Evolutionary conservation across 139 green algal species (phyloP).

Genomic region (Tetratostichococcus sp.): DNA sequence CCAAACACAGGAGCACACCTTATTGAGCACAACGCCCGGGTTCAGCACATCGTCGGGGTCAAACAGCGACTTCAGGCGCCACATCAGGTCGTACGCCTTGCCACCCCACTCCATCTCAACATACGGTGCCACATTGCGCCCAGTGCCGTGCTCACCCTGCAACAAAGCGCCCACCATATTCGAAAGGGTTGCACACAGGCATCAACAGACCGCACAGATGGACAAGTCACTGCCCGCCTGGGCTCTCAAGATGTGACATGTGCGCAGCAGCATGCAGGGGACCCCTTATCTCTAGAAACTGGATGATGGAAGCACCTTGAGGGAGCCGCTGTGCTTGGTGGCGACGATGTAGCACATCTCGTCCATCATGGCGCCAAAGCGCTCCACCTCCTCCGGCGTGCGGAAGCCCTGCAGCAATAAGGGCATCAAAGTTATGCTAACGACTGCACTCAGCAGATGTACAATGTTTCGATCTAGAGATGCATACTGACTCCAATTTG

Average conservation of each 20-base stretch:
- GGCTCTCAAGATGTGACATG: no score
- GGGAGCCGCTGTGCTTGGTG: slow-evolving; percentile 86
- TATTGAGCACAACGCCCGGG: slow-evolving; percentile 81
- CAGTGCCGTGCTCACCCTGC: slow-evolving; percentile 85
- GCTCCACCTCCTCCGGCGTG: slow-evolving; percentile 87
- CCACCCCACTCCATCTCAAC: slow-evolving; percentile 96
- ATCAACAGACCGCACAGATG: no score
- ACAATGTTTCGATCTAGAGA: no score
- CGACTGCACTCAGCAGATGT: no score
- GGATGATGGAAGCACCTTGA: no score
- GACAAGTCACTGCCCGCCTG: no score
- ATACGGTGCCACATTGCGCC: slow-evolving; percentile 92
- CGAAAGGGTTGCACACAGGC: neutral
- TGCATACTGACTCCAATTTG: no score
- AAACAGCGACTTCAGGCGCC: slow-evolving; percentile 95
- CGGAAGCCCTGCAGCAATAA: slow-evolving; percentile 71
- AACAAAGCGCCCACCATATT: neutral
- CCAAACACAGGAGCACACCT: slow-evolving; percentile 8
- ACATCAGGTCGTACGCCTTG: slow-evolving; percentile 93
- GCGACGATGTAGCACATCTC: slow-evolving; percentile 97
- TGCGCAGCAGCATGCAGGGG: no score
- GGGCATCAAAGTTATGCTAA: no score
- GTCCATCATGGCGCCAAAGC: slow-evolving; percentile 92
- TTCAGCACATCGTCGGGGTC: slow-evolving; percentile 91
- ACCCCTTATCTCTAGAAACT: no score